Evolutionary conservation across 257 asterid genomes (phyloP), one percentile per base, ranked within the genome.

Genomic region (Solanum medicagineum): DNA sequence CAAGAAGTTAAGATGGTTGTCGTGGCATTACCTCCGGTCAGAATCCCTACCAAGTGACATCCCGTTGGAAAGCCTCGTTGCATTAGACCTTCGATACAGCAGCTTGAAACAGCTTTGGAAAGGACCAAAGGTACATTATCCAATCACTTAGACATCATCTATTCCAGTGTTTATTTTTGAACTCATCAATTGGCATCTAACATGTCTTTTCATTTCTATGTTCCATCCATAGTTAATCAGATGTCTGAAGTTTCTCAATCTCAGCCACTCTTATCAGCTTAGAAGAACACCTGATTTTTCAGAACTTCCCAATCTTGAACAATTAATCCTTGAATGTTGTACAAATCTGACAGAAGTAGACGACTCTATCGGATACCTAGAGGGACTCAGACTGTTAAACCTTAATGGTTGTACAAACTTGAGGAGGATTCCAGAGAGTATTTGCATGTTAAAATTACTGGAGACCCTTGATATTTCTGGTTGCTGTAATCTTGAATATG

Each of bases 61-160:
- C 56, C 81, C 81, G 24, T 10, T 85, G 51, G 83, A 32, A 69
- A 55, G 22, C 16, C 26, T 66, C 19, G 53, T 66, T 16, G 85
- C 80, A 22, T 42, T 85, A 66, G 85, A 85, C 45, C 83, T 81
- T 32, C 77, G 29, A 66, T 65, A 85, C 29, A 85, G 85, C 88
- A 85, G 60, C 49, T 17, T 85, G 66, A 15, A 68, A 56, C 83
- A 85, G 17, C 70, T 85, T 49, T 85, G 88, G 88, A 81, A 70
- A 68, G 83, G 85, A 81, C 8, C 60, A 51, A 85, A 85, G 88
- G 88, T 85, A 85, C 81, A 45, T 74, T 22, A 13, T 22, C 57
- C 59, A 47, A 44, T 24, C 81, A 49, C 59, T 47, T 74, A 22
- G 59, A 13, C 40, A 47, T 74, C 19, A 13, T 47, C 59, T 74